phyloP scores from a whole-genome alignment of 2,329 filamentous ascomycete genomes.

The Apiospora rasikravindrae region DNA sequence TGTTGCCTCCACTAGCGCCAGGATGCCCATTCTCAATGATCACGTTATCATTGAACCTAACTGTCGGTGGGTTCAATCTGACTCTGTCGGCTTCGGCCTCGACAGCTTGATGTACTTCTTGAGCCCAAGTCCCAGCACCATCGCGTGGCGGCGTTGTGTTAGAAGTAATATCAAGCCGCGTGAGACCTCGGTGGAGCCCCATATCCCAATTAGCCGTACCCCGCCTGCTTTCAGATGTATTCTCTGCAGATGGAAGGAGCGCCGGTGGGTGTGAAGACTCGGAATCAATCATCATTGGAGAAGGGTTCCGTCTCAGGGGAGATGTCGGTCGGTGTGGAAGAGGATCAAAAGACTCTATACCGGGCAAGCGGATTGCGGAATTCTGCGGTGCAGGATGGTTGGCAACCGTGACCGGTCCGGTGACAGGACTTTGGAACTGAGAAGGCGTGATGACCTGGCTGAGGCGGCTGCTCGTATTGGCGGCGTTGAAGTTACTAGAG shows the following conservation, averaged over 20 bases:
- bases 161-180: slow-evolving; percentile 66
- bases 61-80: slow-evolving; percentile 51
- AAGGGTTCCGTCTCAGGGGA: slow-evolving; percentile 67
- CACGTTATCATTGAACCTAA: slow-evolving; percentile 60
- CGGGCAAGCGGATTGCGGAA: slow-evolving; percentile 73
- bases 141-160: slow-evolving; percentile 55
- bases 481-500: slow-evolving; percentile 66
- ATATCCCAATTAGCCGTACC: slow-evolving; percentile 67
- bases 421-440: slow-evolving; percentile 59
- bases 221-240: slow-evolving; percentile 52
- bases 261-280: slow-evolving; percentile 46
- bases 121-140: slow-evolving; percentile 60
- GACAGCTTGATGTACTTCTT: slow-evolving; percentile 60
- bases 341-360: slow-evolving; percentile 91
- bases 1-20: slow-evolving; percentile 25
- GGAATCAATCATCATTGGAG: slow-evolving; percentile 78
- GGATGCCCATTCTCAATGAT: slow-evolving; percentile 33
- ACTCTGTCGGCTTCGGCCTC: slow-evolving; percentile 59
- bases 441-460: slow-evolving; percentile 76
- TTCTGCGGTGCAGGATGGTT: slow-evolving; percentile 54
- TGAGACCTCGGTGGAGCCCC: slow-evolving; percentile 69
- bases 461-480: slow-evolving; percentile 70
- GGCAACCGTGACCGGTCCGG: slow-evolving; percentile 54
- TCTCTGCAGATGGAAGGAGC: slow-evolving; percentile 37
- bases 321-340: slow-evolving; percentile 67